phyloP scores from a whole-genome alignment of 345 rosid genomes.

The Nasturtium officinale region DNA sequence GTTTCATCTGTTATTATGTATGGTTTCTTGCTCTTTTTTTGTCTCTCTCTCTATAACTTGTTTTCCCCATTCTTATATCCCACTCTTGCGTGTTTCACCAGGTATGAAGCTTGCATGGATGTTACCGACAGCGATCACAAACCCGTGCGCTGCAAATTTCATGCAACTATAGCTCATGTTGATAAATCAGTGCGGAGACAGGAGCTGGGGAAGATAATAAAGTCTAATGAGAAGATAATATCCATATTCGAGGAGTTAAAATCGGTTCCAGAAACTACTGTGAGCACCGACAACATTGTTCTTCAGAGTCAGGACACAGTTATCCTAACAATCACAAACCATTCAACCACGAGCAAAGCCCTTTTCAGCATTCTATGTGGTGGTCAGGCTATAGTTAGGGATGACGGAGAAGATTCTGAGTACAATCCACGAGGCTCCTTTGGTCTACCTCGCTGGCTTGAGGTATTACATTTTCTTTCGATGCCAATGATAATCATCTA shows the following conservation, averaged over 20 bases:
- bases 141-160: slow-evolving; percentile 91
- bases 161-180: slow-evolving; percentile 68
- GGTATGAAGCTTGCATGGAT: slow-evolving; percentile 97
- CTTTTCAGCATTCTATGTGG: slow-evolving; percentile 61
- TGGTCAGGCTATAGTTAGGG: slow-evolving; percentile 59
- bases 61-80: background rate
- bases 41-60: background rate
- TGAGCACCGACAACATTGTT: slow-evolving; percentile 63
- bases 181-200: slow-evolving; percentile 90
- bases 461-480: slow-evolving; percentile 54
- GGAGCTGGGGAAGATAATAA: slow-evolving; percentile 64
- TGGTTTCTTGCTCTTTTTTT: slow-evolving; percentile 29
- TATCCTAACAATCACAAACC: slow-evolving; percentile 68
- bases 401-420: slow-evolving; percentile 57
- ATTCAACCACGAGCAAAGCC: slow-evolving; percentile 53
- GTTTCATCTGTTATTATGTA: slow-evolving; percentile 72
- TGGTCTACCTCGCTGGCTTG: slow-evolving; percentile 94
- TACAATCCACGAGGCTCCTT: slow-evolving; percentile 65
- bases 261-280: slow-evolving; percentile 61
- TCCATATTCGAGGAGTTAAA: slow-evolving; percentile 57
- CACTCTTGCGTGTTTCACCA: slow-evolving; percentile 28
- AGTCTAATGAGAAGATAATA: slow-evolving; percentile 55
- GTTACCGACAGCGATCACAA: slow-evolving; percentile 95
- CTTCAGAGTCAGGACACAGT: slow-evolving; percentile 85
- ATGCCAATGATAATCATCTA: slow-evolving; percentile 1